Percentiles rank a stretch among this genome's conserved stretches.
Conservation (phyloP, 1,139 yeast species). For the Lodderomyces pseudojiufengensis region DNA sequence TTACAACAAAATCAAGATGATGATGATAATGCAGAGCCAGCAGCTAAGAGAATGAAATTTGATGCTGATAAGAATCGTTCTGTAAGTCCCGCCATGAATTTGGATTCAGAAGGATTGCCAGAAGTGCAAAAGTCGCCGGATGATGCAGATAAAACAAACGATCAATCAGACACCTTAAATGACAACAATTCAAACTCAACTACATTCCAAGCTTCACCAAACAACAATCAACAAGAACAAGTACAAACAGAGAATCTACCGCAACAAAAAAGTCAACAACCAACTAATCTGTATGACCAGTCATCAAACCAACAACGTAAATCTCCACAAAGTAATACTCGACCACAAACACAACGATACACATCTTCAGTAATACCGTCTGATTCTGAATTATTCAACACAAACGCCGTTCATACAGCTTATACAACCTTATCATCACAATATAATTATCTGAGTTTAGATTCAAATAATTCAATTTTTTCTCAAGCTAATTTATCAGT, state of each 20-base stretch:
- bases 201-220: not conserved
- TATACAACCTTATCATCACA: conserved; percentile 41
- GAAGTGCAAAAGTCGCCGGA: too few relatives aligned
- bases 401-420: conserved; percentile 42
- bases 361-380: conserved; percentile 27
- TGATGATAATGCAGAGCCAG: not conserved
- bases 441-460: conserved; percentile 6
- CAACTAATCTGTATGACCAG: conserved; percentile 37
- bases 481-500: conserved; percentile 56
- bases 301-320: conserved; percentile 35
- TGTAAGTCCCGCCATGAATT: too few relatives aligned
- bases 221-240: conserved; percentile 4
- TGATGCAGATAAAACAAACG: not conserved
- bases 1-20: not conserved
- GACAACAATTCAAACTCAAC: too few relatives aligned
- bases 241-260: conserved; percentile 1
- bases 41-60: not conserved
- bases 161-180: not conserved
- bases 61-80: not conserved
- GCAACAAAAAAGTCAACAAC: conserved; percentile 35
- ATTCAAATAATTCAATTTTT: conserved; percentile 23
- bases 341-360: conserved; percentile 11
- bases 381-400: conserved; percentile 41
- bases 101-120: too few relatives aligned
- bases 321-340: not conserved